Evolutionary conservation across 164 flowering plant genomes (phyloP).

Genomic region (Amborella trichopoda): DNA sequence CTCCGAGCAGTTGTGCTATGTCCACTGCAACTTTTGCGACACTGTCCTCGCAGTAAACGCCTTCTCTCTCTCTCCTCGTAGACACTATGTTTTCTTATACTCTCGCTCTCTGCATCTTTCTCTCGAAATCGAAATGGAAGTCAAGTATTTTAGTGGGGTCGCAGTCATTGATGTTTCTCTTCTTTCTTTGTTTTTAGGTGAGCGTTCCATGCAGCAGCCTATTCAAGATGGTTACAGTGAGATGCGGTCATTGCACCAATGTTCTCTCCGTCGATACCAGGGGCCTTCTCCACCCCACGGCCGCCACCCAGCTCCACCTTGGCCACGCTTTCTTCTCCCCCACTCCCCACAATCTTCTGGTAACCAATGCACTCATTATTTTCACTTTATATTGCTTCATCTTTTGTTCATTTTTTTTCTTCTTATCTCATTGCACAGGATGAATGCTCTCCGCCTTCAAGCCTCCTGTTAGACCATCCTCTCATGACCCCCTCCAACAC

Average conservation of each 20-base stretch:
- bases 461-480: no score
- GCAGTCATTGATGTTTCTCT: not conserved
- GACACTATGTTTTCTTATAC: not conserved
- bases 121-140: not conserved
- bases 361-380: no score
- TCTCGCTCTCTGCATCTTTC: constrained; percentile 1
- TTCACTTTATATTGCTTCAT: not conserved
- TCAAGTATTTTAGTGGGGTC: not conserved
- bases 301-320: constrained; percentile 42
- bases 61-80: constrained; percentile 1
- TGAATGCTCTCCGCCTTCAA: no score
- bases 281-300: constrained; percentile 42
- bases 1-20: constrained; percentile 16
- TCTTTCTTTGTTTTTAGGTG: constrained; percentile 30
- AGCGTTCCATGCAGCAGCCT: constrained; percentile 85
- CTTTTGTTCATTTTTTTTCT: no score
- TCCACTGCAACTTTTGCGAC: constrained; percentile 17
- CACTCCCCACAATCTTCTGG: not conserved
- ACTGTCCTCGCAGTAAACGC: constrained; percentile 13
- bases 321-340: constrained; percentile 56
- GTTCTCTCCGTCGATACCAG: constrained; percentile 89
- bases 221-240: constrained; percentile 91
- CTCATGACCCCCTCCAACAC: no score
- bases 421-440: no score
- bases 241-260: constrained; percentile 97